Base-by-base conservation (phyloP, 129 eudicot genomes). In the Centrapalus pauciflorus region DNA sequence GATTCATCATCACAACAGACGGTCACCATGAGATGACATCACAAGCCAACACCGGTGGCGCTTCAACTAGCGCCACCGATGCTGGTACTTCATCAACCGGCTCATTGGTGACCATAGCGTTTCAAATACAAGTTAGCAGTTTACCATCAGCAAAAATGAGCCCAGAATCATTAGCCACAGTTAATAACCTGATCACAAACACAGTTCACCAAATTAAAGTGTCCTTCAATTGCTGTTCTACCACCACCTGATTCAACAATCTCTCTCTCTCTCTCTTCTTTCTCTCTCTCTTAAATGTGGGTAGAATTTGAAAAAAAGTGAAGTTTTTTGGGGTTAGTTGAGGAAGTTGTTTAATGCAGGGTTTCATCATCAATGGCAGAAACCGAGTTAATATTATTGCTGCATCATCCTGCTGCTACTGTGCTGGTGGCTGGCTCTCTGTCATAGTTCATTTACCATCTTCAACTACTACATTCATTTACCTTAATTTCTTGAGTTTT, bases 181-280 rank as follows among this genome's bases (percentile, higher is more conserved):
- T 88, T 62, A 88, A 73, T 64, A 78, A 80, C 75, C 81, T 88
- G 32, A 79, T 88, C 69, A 79, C 85, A 7, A 85, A 70, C 80
- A 85, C 92, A 35, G 84, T 85, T 20, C 92, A 80, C 51, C 96
- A 82, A 67, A 85, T 88, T 37, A 82, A 88, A 76, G 81, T 64
- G 6, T 89, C 92, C 70, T 75, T 88, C 76, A 88, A 76, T 79
- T 82, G 79, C 73, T 23, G 75, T 64, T 76, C 82, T 71, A 70
- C 71, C 25, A 51, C 73, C 38, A 57, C 74, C 46, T 71, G 76
- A 72, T 20, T 0, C 2, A 60, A 1, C 43, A 33, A 9, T 19
- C 13, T 0, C 7, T 23, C 19, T 8, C 7, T 65, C 66, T 37
- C 58, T 54, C 58, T 65, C 64, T 50, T 55, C 7, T 65, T 58